Evolutionary conservation across 192 early-diverging fungal species (phyloP), one percentile per base, ranked within the genome.

Genomic region (Gaertneriomyces semiglobifer): DNA sequence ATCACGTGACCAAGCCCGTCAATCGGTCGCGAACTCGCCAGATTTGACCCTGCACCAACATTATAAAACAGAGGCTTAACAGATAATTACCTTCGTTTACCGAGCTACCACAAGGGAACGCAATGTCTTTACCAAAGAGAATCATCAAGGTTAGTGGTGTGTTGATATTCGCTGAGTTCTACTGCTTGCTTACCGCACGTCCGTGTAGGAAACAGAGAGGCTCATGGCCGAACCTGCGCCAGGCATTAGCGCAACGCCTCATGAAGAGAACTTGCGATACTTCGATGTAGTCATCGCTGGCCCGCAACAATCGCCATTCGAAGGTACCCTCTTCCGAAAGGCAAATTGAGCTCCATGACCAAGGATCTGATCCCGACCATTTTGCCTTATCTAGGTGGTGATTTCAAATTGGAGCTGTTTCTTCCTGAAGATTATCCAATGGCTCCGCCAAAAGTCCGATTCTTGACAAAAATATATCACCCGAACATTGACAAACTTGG

Each of bases 401-500:
- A 81, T 20, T 98, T 98, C 76, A 92, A 88, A 68, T 86, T 98
- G 54, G 96, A 98, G 72, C 84, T 98, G 58, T 98, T 93, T 71
- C 78, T 98, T 66, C 93, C 96, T 60, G 94, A 96, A 63, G 93
- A 95, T 25, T 98, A 98, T 70, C 96, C 96, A 38, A 98, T 98
- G 96, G 87, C 89, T 3, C 92, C 96, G 50, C 96, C 96, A 46
- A 98, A 95, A 83, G 96, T 98, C 44, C 92, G 94, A 19, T 82
- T 94, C 67, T 79, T 98, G 76, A 98, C 96, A 53, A 93, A 92
- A 77, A 98, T 98, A 74, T 98, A 98, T 79, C 94, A 97, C 74
- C 94, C 94, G 18, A 98, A 98, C 74, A 98, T 98, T 74, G 96
- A 98, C 78, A 97, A 94, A 81, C 86, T 97, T 20, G 96, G 96